Evolutionary conservation across 257 asterid species (phyloP), one percentile per base, ranked within the genome.

Genomic region (Nicotiana undulata): DNA sequence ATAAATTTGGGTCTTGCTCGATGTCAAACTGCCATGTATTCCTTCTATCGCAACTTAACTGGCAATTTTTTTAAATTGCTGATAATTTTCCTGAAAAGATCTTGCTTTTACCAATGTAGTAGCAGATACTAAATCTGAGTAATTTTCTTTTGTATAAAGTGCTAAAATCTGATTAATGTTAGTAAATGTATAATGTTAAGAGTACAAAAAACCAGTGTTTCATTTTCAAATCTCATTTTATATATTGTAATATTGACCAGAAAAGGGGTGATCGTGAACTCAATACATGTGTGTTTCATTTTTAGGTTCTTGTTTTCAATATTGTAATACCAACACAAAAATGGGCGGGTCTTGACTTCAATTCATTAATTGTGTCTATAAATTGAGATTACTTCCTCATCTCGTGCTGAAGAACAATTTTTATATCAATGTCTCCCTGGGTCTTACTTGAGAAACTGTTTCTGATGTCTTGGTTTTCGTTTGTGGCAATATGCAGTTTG

Each of bases 401-500:
- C 31, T 46, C 7, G 59, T 24, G 60, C 15, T 46, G 59, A 46
- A 72, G 22, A 72, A 24, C 4, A 72, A 7, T 13, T 72, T 46
- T 46, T 22, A 13, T 32, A 72, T 72, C 58, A 5, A 11, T 20
- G 16, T 6, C 77, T 4, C 59, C 77, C 15, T 15, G 16, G 40
- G 3, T 9, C 56, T 15, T 15, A 22, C 61, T 49, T 24, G 3
- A 24, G 58, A 46, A 46, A 24, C 58, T 22, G 3, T 70, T 40
- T 46, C 78, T 2, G 20, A 0, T 55, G 20, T 7, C 13, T 74
- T 13, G 61, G 9, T 74, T 74, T 49, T 15, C 61, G 16, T 26
- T 8, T 74, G 78, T 26, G 86, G 40, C 72, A 76, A 44, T 83
- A 13, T 82, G 83, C 88, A 95, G 99, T 91, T 78, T 96, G 99